A percentile compares a stretch with the other conserved stretches of the same genome.
Conservation (phyloP, 1,284 basidiomycete genomes). For the Marasmius oreades region DNA sequence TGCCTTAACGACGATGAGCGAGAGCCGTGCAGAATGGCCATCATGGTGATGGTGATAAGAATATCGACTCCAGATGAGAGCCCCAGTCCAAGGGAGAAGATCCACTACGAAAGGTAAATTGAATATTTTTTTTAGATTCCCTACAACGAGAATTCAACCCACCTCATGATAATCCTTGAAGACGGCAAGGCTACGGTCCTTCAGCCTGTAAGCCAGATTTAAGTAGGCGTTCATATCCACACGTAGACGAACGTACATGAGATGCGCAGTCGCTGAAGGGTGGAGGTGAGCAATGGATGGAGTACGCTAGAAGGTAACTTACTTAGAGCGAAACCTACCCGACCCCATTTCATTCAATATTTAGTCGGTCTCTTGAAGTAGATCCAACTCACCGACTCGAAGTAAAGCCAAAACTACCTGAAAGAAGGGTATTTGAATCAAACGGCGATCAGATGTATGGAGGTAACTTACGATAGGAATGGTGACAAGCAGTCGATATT, state of each 20-base stretch:
- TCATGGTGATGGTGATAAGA: constrained; percentile 8
- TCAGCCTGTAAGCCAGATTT: neutral
- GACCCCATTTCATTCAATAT: neutral
- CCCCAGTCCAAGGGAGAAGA: constrained; percentile 5
- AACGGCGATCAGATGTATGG: neutral
- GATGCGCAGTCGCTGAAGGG: neutral
- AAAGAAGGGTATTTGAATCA: neutral
- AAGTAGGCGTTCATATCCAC: neutral
- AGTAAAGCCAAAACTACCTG: neutral
- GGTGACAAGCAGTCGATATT: neutral
- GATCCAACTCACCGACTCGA: neutral
- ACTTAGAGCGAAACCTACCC: neutral
- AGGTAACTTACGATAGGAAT: neutral
- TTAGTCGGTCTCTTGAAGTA: neutral
- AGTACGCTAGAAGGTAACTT: neutral
- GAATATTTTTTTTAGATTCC: neutral
- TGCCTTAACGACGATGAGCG: constrained; percentile 4
- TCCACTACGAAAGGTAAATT: neutral
- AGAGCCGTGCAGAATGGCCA: neutral
- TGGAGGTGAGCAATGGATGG: neutral
- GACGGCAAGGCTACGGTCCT: neutral
- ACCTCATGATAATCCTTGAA: neutral
- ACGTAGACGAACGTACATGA: neutral
- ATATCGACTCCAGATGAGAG: constrained; percentile 7
- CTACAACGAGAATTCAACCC: neutral